These are phyloP conservation scores for Apiospora saccharicola DNA, from an alignment of 2,329 filamentous ascomycete species.

Conservation along the genomic window DNA sequence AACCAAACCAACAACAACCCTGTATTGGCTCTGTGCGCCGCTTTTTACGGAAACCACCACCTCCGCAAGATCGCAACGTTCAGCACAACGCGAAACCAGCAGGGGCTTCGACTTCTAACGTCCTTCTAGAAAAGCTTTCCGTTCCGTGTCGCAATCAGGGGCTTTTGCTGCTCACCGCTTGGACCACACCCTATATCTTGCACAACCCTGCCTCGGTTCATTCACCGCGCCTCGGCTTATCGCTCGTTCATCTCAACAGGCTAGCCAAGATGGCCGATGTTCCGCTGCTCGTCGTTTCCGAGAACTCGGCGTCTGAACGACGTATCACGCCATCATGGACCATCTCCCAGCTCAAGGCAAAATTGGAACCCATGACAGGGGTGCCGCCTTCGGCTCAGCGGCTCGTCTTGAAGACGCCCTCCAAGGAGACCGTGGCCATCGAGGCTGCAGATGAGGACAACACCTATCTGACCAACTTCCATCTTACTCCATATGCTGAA, in stretches of 20 bases:
- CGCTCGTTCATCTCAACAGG: conserved; percentile 26
- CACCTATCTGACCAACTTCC: conserved; percentile 68
- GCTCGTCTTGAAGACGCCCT: conserved; percentile 73
- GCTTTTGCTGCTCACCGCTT: conserved; percentile 12
- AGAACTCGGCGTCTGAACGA: conserved; percentile 83
- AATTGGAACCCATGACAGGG: conserved; percentile 92
- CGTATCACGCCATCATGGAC: conserved; percentile 93
- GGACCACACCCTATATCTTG: conserved; percentile 21
- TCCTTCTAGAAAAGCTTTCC: conserved; percentile 11
- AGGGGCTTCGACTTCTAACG: conserved; percentile 21
- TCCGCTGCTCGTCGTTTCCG: conserved; percentile 76
- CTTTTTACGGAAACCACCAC: conserved; percentile 20
- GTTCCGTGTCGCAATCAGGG: conserved; percentile 24
- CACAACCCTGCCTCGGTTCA: background rate
- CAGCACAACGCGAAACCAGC: conserved; percentile 24
- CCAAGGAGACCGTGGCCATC: conserved; percentile 68
- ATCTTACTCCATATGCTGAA: conserved; percentile 77
- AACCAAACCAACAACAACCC: conserved; percentile 7
- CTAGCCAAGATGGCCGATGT: conserved; percentile 70
- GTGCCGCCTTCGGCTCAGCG: conserved; percentile 82
- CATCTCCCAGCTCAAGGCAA: conserved; percentile 81
- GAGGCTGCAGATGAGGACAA: conserved; percentile 77
- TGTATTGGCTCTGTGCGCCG: conserved; percentile 16
- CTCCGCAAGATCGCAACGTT: conserved; percentile 20
- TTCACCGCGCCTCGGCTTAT: background rate